Evolutionary conservation across 345 rosid genomes (phyloP).

Genomic region (Bruguiera gymnorhiza): DNA sequence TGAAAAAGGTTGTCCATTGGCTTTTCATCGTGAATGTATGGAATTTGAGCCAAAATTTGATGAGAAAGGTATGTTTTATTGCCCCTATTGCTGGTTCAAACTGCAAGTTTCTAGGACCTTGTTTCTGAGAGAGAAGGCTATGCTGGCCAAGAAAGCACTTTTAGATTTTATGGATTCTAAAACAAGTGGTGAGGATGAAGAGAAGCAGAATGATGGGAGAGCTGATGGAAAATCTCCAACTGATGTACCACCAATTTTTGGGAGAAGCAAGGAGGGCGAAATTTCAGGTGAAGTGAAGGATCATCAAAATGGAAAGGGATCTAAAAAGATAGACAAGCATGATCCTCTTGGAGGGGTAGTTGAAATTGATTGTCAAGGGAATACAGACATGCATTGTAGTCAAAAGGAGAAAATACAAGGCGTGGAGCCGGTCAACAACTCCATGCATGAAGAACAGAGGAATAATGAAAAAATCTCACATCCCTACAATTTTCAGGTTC

Average conservation of each 20-base stretch:
- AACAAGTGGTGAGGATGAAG: conserved; percentile 7
- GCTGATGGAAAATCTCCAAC: neutral
- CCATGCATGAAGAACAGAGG: neutral
- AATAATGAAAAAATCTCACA: conserved; percentile 3
- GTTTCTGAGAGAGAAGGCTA: neutral
- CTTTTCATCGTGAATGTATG: neutral
- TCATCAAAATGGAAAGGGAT: neutral
- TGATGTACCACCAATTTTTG: neutral
- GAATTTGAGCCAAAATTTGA: neutral
- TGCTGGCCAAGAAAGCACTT: conserved; percentile 21
- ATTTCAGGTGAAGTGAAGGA: neutral
- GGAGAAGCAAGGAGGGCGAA: neutral
- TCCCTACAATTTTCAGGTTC: neutral
- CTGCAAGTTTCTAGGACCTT: neutral
- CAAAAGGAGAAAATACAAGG: neutral
- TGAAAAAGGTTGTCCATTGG: neutral
- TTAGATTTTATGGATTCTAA: conserved; percentile 24
- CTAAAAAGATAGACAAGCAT: neutral
- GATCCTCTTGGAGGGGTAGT: neutral
- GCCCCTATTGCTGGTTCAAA: conserved; percentile 2
- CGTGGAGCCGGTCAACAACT: neutral
- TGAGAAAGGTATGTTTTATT: neutral
- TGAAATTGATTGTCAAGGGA: neutral
- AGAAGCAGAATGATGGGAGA: conserved; percentile 4
- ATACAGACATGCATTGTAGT: neutral